phyloP scores from a whole-genome alignment of 192 early-diverging fungal species.

The Mycoemilia scoparia region DNA sequence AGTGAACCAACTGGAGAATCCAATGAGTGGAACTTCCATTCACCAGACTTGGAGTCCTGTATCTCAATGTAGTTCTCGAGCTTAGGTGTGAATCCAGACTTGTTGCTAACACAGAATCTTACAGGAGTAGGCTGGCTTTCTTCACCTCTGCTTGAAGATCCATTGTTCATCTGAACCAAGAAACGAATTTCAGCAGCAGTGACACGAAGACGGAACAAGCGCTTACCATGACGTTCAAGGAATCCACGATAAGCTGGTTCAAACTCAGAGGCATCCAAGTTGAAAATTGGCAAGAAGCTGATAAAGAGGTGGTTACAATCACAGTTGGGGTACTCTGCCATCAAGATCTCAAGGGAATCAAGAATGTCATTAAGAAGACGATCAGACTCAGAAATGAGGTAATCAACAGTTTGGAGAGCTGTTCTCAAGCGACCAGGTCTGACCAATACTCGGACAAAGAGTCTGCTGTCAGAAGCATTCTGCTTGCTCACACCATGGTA shows the following conservation, averaged over 20 bases:
- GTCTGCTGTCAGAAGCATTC: conserved; percentile 83
- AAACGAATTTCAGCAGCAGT: conserved; percentile 95
- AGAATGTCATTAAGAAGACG: conserved; percentile 83
- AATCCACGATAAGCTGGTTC: conserved; percentile 73
- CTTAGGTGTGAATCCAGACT: conserved; percentile 80
- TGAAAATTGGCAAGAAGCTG: conserved; percentile 94
- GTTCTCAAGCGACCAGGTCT: conserved; percentile 73
- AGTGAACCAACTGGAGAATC: conserved; percentile 56
- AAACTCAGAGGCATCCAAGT: conserved; percentile 66
- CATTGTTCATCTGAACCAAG: conserved; percentile 54
- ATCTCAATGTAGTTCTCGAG: conserved; percentile 87
- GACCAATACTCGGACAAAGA: conserved; percentile 95
- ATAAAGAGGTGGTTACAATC: conserved; percentile 99
- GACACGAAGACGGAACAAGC: conserved; percentile 84
- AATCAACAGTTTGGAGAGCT: conserved; percentile 74
- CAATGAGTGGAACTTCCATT: conserved; percentile 74
- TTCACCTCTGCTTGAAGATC: too few relatives aligned
- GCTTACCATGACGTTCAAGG: conserved; percentile 82
- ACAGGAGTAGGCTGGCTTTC: conserved; percentile 54
- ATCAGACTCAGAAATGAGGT: conserved; percentile 87
- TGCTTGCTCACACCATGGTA: conserved; percentile 91
- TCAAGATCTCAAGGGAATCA: conserved; percentile 87
- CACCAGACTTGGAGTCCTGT: conserved; percentile 53
- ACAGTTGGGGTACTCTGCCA: conserved; percentile 75
- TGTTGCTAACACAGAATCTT: conserved; percentile 81